These are phyloP conservation scores for Pseudopediastrum boryanum DNA, from an alignment of 139 green algal genomes.

Conservation along the genomic window DNA sequence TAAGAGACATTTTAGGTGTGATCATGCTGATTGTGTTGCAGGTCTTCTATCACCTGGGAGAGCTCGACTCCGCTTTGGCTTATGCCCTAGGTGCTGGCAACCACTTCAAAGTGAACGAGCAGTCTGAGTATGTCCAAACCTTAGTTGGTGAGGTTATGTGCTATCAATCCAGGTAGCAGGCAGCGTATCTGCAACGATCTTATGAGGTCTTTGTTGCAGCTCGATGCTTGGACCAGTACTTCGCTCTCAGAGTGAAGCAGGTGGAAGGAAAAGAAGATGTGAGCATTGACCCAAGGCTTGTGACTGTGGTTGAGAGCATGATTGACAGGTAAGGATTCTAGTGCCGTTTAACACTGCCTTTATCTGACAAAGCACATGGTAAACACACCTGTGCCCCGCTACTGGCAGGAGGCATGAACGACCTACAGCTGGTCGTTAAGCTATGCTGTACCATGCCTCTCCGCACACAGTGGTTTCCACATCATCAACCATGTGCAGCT, in stretches of 20 bases:
- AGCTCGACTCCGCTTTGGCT: conserved; percentile 93
- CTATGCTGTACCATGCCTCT: too few species aligned
- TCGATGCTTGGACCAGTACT: conserved; percentile 95
- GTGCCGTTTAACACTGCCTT: too few species aligned
- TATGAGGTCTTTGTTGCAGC: conserved; percentile 55
- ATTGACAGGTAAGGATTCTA: conserved; percentile 85
- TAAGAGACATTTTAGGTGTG: too few species aligned
- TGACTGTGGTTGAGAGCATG: conserved; percentile 93
- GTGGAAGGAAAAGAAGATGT: conserved; percentile 40
- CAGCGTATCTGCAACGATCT: not conserved
- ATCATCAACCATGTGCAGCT: too few species aligned
- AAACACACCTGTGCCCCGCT: too few species aligned
- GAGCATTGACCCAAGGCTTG: conserved; percentile 83
- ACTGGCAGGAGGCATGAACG: too few species aligned
- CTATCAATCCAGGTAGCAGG: too few species aligned
- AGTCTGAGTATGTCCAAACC: conserved; percentile 94
- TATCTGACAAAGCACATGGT: too few species aligned
- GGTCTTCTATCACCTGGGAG: conserved; percentile 99
- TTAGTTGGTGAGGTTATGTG: conserved; percentile 79
- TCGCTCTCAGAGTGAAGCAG: conserved; percentile 68
- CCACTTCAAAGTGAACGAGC: conserved; percentile 93
- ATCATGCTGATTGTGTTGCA: conserved; percentile 52
- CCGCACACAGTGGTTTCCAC: too few species aligned
- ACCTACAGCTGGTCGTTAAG: too few species aligned
- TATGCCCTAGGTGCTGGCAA: conserved; percentile 93